A percentile compares a stretch with the other conserved stretches of the same genome.
Conservation (phyloP, 2,329 filamentous ascomycete genomes). For the Arthrobotrys megalospora region DNA sequence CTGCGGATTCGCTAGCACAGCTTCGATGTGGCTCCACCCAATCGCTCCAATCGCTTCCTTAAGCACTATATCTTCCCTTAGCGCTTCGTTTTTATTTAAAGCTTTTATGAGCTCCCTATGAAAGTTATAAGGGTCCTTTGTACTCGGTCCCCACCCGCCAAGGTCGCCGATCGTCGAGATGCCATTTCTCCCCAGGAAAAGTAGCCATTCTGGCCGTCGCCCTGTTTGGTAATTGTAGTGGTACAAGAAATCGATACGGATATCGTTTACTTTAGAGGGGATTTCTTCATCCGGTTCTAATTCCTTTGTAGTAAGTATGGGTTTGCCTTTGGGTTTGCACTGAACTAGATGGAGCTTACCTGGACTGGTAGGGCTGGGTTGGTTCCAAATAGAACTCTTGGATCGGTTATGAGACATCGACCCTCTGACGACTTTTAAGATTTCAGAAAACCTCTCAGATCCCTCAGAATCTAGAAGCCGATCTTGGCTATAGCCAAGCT, state of each 20-base stretch:
- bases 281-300: neutral
- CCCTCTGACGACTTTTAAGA: neutral
- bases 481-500: neutral
- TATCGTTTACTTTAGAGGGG: neutral
- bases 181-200: neutral
- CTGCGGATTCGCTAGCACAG: neutral
- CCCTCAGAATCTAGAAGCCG: neutral
- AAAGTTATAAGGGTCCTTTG: neutral
- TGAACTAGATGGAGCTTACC: neutral
- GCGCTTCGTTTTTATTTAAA: neutral
- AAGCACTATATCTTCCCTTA: neutral
- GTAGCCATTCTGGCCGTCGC: neutral
- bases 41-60: neutral
- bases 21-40: neutral
- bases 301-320: neutral
- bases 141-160: neutral
- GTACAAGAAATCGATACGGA: conserved; percentile 4
- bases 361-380: neutral
- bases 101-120: neutral
- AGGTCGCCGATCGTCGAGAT: neutral
- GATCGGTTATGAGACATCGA: neutral
- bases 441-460: no score
- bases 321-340: neutral
- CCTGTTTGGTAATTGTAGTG: neutral
- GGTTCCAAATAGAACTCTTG: no score